phyloP scores from a whole-genome alignment of 1,284 basidiomycete species.

The Austroboletus niveus region DNA sequence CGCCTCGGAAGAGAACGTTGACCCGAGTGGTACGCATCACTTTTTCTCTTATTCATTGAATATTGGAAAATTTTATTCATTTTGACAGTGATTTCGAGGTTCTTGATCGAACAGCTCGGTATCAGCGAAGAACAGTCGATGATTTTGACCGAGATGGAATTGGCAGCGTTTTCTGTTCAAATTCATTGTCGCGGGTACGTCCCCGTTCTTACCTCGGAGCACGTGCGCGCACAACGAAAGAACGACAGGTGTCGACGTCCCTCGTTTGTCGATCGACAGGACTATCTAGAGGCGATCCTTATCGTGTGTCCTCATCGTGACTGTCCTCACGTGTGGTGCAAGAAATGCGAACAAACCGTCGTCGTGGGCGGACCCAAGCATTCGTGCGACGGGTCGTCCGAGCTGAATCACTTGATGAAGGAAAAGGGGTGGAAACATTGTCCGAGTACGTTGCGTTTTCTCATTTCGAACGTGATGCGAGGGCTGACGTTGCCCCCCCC shows the following conservation, averaged over 20 bases:
- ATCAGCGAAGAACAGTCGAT: constrained; percentile 46
- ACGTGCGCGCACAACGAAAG: neutral
- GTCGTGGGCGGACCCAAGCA: constrained; percentile 41
- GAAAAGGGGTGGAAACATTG: constrained; percentile 59
- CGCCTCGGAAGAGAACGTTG: constrained; percentile 1
- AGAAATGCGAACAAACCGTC: constrained; percentile 49
- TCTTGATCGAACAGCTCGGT: constrained; percentile 46
- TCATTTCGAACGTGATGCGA: neutral
- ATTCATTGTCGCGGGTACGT: constrained; percentile 36
- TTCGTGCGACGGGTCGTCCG: constrained; percentile 57
- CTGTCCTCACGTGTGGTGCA: constrained; percentile 55
- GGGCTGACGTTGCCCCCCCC: neutral
- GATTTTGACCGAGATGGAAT: constrained; percentile 53
- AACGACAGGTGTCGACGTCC: constrained; percentile 42
- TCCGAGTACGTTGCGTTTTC: constrained; percentile 40
- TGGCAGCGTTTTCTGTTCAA: constrained; percentile 50
- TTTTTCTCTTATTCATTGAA: no score
- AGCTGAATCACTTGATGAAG: constrained; percentile 52
- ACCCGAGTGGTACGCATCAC: constrained; percentile 38
- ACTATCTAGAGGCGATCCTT: constrained; percentile 40
- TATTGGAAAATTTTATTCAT: neutral
- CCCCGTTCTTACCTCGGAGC: neutral
- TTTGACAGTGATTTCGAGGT: constrained; percentile 41
- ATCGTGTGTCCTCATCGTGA: constrained; percentile 46
- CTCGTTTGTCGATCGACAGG: constrained; percentile 48